Evolutionary conservation across 1,139 yeast species (phyloP), one percentile per base, ranked within the genome.

Genomic region (Taphrina communis): DNA sequence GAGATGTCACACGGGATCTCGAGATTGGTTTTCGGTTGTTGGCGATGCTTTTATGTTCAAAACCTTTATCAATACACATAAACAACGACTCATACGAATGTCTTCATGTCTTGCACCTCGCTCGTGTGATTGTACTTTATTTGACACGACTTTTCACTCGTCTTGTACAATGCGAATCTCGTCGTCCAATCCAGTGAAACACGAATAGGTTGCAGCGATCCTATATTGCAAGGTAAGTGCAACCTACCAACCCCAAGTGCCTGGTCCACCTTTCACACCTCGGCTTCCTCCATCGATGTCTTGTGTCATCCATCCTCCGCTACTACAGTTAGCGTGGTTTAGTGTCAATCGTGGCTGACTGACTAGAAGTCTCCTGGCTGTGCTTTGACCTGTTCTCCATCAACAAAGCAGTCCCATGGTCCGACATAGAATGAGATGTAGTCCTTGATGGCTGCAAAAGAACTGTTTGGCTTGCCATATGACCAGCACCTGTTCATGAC

Each of bases 231-330:
- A 25, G 31, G 2, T 4, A 25, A 25, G 31, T 25, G n/a, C 12
- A 21, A 21, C 31, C 44, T 25, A 63, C 67, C 67, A 63, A 7
- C 67, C 61, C 61, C 52, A 57, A 19, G 67, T 63, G 6, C 67
- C 67, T 14, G 67, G 67, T 4, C 55, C 55, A 21, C 67, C 67
- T 38, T 63, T 63, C 55, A 63, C 67, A 55, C 67, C 67, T 31
- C 44, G 42, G 3, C 39, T 21, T 6, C 67, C 67, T n/a, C 60
- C 60, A 19, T 63, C 67, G 17, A 63, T 55, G 36, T 63, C 67
- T 14, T 21, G 35, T 8, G 67, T 63, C 61, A 46, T 63, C 67
- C 67, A 63, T 6, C 67, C 67, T 19, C 67, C 67, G 19, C 62
- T 58, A 36, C 44, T 52, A 8, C 21, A 44, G 21, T 63, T 25